phyloP scores from a whole-genome alignment of 2,329 filamentous ascomycete genomes.

The Ceratocystis eucalypticola region DNA sequence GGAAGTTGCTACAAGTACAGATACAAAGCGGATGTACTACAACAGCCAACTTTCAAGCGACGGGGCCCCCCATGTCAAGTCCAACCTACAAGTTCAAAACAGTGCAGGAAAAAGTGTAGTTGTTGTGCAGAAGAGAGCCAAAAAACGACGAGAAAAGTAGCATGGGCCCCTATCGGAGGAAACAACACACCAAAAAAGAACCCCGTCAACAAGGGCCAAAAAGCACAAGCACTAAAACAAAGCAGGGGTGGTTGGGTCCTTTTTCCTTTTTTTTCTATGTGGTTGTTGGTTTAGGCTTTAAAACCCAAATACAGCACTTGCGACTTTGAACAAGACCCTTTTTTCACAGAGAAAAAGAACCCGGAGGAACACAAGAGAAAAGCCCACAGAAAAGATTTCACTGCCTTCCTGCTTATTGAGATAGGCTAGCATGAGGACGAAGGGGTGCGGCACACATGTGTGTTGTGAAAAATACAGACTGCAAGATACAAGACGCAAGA shows the following conservation, averaged over 20 bases:
- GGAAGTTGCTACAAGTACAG: not conserved
- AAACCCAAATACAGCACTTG: not conserved
- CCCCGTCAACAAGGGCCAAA: constrained; percentile 1
- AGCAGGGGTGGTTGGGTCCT: not conserved
- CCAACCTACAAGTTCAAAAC: not conserved
- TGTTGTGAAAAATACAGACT: not conserved
- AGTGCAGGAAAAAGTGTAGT: not conserved
- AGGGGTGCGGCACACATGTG: not conserved
- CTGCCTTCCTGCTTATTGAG: too few relatives aligned
- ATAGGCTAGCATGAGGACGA: not conserved
- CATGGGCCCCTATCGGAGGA: not conserved
- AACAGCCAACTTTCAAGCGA: not conserved
- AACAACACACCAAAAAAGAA: constrained; percentile 8
- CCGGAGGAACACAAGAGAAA: not conserved
- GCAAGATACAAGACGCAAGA: not conserved
- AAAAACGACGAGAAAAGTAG: not conserved
- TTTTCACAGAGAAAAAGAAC: not conserved
- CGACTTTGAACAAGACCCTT: not conserved
- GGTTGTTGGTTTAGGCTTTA: not conserved
- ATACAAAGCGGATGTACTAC: not conserved
- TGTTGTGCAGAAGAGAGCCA: too few relatives aligned
- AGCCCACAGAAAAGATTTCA: not conserved
- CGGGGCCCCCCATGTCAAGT: not conserved
- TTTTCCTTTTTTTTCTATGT: not conserved
- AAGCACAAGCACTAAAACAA: constrained; percentile 1